Conservation (phyloP, 2,329 filamentous ascomycete genomes). For the Paracoccidioides lutzii region DNA sequence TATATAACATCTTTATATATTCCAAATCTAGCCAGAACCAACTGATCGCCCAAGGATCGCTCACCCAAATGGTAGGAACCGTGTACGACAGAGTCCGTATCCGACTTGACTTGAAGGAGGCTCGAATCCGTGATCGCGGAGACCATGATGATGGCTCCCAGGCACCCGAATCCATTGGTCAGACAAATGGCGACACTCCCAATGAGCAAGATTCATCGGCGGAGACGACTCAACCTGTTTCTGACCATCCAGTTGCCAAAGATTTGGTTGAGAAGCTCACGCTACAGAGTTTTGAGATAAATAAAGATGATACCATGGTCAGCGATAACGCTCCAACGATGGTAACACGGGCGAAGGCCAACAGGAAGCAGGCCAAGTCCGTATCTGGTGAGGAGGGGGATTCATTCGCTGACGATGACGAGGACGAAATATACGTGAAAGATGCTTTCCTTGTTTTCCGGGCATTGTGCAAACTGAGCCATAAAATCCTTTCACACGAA, state of each 20-base stretch:
- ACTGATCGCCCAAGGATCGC: constrained; percentile 88
- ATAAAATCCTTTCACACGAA: constrained; percentile 76
- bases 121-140: constrained; percentile 42
- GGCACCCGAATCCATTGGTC: constrained; percentile 25
- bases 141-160: constrained; percentile 22
- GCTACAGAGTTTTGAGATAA: constrained; percentile 55
- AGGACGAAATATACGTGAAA: constrained; percentile 93
- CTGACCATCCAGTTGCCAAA: constrained; percentile 39
- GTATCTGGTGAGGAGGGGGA: constrained; percentile 29
- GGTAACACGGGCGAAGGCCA: constrained; percentile 45
- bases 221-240: constrained; percentile 23
- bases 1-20: constrained; percentile 96
- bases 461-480: constrained; percentile 94
- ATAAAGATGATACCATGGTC: constrained; percentile 53
- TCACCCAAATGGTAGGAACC: constrained; percentile 97
- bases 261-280: constrained; percentile 48
- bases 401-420: constrained; percentile 44
- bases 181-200: constrained; percentile 30
- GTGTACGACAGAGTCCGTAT: constrained; percentile 92
- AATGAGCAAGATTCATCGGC: constrained; percentile 37
- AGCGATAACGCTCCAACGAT: constrained; percentile 56
- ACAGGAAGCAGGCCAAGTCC: constrained; percentile 34
- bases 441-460: constrained; percentile 96
- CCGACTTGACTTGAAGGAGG: constrained; percentile 75
- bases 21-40: constrained; percentile 91